Base-by-base conservation (phyloP, 306 rosid species). In the Vachellia pachyceras region DNA sequence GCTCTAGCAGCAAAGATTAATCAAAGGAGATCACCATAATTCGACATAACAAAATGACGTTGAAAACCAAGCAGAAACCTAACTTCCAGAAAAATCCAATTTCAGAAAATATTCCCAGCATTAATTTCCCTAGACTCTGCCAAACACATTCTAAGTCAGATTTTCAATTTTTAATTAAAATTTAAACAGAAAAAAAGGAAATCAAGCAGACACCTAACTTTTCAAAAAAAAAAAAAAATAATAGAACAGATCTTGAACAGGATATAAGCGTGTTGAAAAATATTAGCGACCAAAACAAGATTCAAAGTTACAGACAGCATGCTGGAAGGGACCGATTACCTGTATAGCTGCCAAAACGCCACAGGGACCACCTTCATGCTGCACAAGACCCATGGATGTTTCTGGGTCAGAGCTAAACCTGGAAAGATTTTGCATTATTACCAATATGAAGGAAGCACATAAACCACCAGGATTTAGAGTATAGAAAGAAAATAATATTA, bases 291-390 rank as follows among this genome's bases (percentile, higher is more conserved):
- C 4, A 40, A 41, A 68, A 41, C 50, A n/a, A 68, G 54, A 41
- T 69, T 69, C 35, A 2, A 20, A 42, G 74, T 44, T 5, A 72
- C 70, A 52, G 76, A 82, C 63, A 66, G 67, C 61, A 72, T 41
- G 82, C 61, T 50, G 45, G 84, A 87, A 73, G 80, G 57, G 76
- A 81, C 77, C 70, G 70, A 85, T 87, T 93, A 95, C 99, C 86
- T 95, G 99, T 87, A 95, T 86, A 78, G 99, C 92, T 87, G 98
- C 96, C 88, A 93, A 92, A 89, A 95, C 98, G 58, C 98, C 99
- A 88, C 99, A 95, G 73, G 99, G 99, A 79, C 99, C 98, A 68
- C 99, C 99, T 95, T 95, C 98, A 89, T 93, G 96, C 90, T 95
- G 99, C 91, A 95, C 99, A 73, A 95, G 88, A 73, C 99, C 99